Percentiles rank a stretch among this genome's conserved stretches.
phyloP scores from a whole-genome alignment of 495 filamentous ascomycete genomes.

The Niebla homalea region DNA sequence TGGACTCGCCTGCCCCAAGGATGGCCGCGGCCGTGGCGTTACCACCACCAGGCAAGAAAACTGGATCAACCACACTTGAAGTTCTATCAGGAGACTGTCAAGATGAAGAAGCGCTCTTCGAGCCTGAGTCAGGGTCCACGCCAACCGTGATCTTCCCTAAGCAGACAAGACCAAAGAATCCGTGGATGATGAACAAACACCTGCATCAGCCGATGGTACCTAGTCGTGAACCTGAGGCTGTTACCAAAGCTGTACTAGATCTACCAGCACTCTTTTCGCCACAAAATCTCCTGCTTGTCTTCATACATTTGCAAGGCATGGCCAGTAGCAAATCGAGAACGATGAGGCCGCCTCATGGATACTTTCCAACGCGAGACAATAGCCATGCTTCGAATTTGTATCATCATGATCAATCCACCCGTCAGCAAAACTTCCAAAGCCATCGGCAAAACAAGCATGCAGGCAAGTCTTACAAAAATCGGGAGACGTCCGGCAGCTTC shows the following conservation, averaged over 20 bases:
- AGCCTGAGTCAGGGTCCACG: constrained; percentile 66
- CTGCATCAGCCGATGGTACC: constrained; percentile 21
- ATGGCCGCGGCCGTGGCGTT: constrained; percentile 46
- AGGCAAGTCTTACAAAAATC: constrained; percentile 9
- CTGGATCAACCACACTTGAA: constrained; percentile 23
- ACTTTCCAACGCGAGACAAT: constrained; percentile 10
- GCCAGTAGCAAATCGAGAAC: constrained; percentile 25
- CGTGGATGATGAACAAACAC: constrained; percentile 26
- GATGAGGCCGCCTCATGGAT: constrained; percentile 21
- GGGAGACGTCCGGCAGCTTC: constrained; percentile 9
- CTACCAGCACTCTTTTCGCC: background rate
- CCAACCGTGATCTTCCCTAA: constrained; percentile 53
- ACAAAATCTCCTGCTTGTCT: constrained; percentile 12
- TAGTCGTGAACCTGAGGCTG: constrained; percentile 14
- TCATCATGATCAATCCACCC: background rate
- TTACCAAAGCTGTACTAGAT: constrained; percentile 13
- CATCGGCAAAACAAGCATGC: background rate
- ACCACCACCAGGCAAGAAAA: constrained; percentile 25
- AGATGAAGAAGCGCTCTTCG: constrained; percentile 70
- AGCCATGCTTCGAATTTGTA: constrained; percentile 21
- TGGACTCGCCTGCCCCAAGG: constrained; percentile 35
- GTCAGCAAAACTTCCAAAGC: constrained; percentile 3
- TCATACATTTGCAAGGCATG: constrained; percentile 33
- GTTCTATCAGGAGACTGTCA: constrained; percentile 48
- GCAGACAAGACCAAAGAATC: constrained; percentile 18